Conservation (phyloP, 208 protist genomes). For the Trypanosoma melophagium region DNA sequence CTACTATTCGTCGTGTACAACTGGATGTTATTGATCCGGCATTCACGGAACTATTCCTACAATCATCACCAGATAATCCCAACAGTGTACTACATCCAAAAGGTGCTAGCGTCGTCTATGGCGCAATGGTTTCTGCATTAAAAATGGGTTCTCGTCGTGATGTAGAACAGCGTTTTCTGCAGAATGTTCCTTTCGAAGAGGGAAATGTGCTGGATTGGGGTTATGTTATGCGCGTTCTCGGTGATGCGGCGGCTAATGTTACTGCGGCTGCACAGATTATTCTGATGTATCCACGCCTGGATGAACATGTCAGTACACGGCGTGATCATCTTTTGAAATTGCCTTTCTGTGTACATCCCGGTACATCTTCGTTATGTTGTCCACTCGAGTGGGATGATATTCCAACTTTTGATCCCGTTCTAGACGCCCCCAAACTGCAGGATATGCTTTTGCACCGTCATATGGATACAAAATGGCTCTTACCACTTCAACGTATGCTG, state of each 20-base stretch:
- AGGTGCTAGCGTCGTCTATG: constrained; percentile 69
- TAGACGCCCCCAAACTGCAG: constrained; percentile 67
- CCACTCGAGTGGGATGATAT: constrained; percentile 78
- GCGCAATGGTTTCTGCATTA: constrained; percentile 61
- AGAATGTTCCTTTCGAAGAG: constrained; percentile 48
- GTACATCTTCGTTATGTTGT: constrained; percentile 85
- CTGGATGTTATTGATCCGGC: constrained; percentile 46
- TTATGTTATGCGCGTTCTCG: constrained; percentile 45
- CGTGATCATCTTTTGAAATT: constrained; percentile 98
- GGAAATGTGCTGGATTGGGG: constrained; percentile 71
- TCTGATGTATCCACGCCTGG: constrained; percentile 95
- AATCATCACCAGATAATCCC: constrained; percentile 52
- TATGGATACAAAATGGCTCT: constrained; percentile 67
- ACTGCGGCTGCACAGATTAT: constrained; percentile 66
- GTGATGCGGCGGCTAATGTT: constrained; percentile 50
- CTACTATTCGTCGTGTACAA: constrained; percentile 66
- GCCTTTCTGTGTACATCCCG: constrained; percentile 98
- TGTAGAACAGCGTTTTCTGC: constrained; percentile 51
- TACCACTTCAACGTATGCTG: constrained; percentile 65
- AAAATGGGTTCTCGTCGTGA: constrained; percentile 66
- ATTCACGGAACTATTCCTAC: constrained; percentile 73
- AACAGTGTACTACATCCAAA: constrained; percentile 69
- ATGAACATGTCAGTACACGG: constrained; percentile 96
- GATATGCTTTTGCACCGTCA: constrained; percentile 64
- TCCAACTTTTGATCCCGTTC: constrained; percentile 59